Conservation (phyloP, 176 grass and related monocot species). For the Metroxylon sagu region DNA sequence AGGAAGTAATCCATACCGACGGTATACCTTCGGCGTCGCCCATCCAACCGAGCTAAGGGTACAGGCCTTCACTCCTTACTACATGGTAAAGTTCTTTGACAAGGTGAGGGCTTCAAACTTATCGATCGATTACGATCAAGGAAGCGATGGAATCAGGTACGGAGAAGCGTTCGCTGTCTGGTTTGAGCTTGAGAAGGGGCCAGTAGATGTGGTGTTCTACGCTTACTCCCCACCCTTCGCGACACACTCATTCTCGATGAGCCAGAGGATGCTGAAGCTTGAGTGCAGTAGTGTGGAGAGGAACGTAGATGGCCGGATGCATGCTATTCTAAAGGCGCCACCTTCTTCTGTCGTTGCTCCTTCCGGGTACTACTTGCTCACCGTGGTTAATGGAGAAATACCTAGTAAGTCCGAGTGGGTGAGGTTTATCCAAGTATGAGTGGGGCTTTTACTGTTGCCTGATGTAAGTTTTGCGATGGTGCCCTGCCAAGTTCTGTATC, state of each 20-base stretch:
- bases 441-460: no score
- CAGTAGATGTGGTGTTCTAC: constrained; percentile 14
- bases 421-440: constrained; percentile 26
- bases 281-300: constrained; percentile 4
- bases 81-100: constrained; percentile 17
- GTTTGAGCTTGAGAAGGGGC: constrained; percentile 9
- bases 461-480: no score
- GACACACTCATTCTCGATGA: constrained; percentile 39
- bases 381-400: constrained; percentile 31
- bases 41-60: constrained; percentile 37
- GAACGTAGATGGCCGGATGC: neutral
- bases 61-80: constrained; percentile 30
- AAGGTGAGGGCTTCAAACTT: neutral
- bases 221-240: constrained; percentile 24
- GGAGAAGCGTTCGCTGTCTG: constrained; percentile 8
- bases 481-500: no score
- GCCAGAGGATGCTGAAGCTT: constrained; percentile 29
- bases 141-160: constrained; percentile 1
- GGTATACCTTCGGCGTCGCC: constrained; percentile 13
- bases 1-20: constrained; percentile 33
- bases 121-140: neutral
- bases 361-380: constrained; percentile 31
- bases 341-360: constrained; percentile 27
- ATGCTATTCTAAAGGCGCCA: constrained; percentile 18
- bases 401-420: constrained; percentile 36